Evolutionary conservation across 1,284 basidiomycete genomes (phyloP).

Genomic region (Irpex rosettiformis): DNA sequence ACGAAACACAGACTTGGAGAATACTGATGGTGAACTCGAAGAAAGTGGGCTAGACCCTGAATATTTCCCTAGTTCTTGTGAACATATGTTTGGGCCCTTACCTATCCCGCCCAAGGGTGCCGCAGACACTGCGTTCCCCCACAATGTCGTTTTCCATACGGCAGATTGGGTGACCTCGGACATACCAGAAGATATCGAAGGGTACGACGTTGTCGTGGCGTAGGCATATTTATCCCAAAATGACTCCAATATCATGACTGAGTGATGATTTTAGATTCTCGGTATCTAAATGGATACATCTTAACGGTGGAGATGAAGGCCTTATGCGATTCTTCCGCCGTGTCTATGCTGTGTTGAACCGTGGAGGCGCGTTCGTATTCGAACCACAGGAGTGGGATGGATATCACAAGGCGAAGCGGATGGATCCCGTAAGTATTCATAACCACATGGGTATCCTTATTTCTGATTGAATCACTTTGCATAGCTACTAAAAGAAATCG

Average conservation of each 20-base stretch:
- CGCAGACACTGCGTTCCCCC: slow-evolving; percentile 56
- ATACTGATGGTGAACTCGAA: no score
- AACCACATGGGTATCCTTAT: neutral
- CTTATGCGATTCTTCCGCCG: slow-evolving; percentile 60
- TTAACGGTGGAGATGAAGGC: slow-evolving; percentile 71
- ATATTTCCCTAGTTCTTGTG: slow-evolving; percentile 73
- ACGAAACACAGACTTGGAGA: no score
- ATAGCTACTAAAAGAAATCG: slow-evolving; percentile 57
- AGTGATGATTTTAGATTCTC: no score
- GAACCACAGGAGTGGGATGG: slow-evolving; percentile 81
- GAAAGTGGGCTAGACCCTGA: slow-evolving; percentile 26
- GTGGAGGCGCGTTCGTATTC: slow-evolving; percentile 62
- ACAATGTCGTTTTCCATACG: slow-evolving; percentile 67
- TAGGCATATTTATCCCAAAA: no score
- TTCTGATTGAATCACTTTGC: neutral
- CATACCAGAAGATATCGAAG: slow-evolving; percentile 52
- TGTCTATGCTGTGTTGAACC: slow-evolving; percentile 49
- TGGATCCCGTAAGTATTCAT: slow-evolving; percentile 32
- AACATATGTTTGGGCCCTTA: slow-evolving; percentile 69
- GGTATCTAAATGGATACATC: slow-evolving; percentile 83
- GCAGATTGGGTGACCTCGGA: slow-evolving; percentile 65
- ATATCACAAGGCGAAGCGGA: slow-evolving; percentile 69
- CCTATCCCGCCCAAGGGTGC: slow-evolving; percentile 51
- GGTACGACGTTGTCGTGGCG: slow-evolving; percentile 75
- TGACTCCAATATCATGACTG: no score